phyloP scores from a whole-genome alignment of 108 stramenopile genomes.

The Conticribra guillardii region DNA sequence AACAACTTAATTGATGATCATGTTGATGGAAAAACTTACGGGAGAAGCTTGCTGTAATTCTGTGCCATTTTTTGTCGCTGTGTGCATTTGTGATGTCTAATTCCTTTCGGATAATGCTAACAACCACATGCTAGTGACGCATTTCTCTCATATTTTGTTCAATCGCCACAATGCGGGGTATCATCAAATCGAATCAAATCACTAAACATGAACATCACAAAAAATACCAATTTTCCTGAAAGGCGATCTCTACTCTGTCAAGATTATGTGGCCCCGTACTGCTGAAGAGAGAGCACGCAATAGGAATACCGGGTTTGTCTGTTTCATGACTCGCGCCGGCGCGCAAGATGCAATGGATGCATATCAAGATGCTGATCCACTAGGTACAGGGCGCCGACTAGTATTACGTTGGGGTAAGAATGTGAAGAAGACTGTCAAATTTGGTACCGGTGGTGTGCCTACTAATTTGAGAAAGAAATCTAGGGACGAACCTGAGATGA shows the following conservation, averaged over 20 bases:
- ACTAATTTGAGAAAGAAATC: slow-evolving; percentile 44
- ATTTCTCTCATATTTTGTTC: too few relatives aligned
- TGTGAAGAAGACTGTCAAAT: slow-evolving; percentile 66
- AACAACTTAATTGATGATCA: too few relatives aligned
- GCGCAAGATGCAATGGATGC: slow-evolving; percentile 90
- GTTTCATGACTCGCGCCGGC: slow-evolving; percentile 82
- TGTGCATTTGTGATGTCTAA: background rate
- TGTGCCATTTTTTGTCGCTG: too few relatives aligned
- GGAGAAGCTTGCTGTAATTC: too few relatives aligned
- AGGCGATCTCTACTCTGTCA: slow-evolving; percentile 86
- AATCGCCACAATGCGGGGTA: background rate
- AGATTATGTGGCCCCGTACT: slow-evolving; percentile 96
- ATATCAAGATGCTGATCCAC: slow-evolving; percentile 77
- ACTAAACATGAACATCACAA: too few relatives aligned
- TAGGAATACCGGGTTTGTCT: slow-evolving; percentile 91
- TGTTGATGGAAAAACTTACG: too few relatives aligned
- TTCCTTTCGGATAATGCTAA: background rate
- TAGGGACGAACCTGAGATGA: background rate
- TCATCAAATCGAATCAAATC: background rate
- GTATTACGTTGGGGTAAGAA: slow-evolving; percentile 82
- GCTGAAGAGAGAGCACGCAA: slow-evolving; percentile 81
- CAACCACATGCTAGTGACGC: background rate
- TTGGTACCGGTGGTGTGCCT: slow-evolving; percentile 55
- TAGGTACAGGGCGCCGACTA: slow-evolving; percentile 68
- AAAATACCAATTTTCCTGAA: too few relatives aligned